Evolutionary conservation across 495 filamentous ascomycete species (phyloP).

Genomic region (Annulohypoxylon stygium): DNA sequence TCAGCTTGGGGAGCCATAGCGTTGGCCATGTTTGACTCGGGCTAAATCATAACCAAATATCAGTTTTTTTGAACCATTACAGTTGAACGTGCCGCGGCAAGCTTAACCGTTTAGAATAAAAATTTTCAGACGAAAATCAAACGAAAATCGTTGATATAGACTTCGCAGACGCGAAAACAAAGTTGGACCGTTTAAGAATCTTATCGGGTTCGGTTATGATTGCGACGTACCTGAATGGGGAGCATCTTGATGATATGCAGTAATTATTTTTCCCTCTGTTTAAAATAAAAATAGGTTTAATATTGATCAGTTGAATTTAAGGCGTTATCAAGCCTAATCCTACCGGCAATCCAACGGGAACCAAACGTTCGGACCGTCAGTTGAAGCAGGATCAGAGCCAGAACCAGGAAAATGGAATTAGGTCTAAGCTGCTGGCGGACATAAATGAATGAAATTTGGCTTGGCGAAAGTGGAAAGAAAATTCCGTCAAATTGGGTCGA

Average conservation of each 20-base stretch:
- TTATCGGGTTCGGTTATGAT: constrained; percentile 20
- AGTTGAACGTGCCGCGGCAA: neutral
- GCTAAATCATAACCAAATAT: constrained; percentile 40
- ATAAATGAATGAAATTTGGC: constrained; percentile 30
- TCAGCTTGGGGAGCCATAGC: constrained; percentile 63
- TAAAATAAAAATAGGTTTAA: constrained; percentile 12
- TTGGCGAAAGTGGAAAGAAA: constrained; percentile 23
- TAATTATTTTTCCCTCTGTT: constrained; percentile 7
- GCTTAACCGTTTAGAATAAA: neutral
- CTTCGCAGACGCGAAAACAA: neutral
- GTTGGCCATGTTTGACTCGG: constrained; percentile 56
- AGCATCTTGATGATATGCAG: constrained; percentile 35
- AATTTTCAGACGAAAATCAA: constrained; percentile 7
- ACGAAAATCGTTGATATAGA: neutral
- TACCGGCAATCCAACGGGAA: constrained; percentile 20
- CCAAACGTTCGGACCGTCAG: constrained; percentile 39
- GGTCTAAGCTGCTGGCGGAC: constrained; percentile 35
- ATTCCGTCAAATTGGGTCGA: constrained; percentile 46
- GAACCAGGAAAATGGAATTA: constrained; percentile 38
- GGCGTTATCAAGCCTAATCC: constrained; percentile 29
- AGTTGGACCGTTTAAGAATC: constrained; percentile 14
- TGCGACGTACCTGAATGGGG: constrained; percentile 47
- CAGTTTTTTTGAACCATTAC: constrained; percentile 16
- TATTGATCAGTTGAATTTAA: constrained; percentile 21
- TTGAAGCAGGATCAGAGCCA: constrained; percentile 28